These are phyloP conservation scores for Evernia prunastri DNA, from an alignment of 495 filamentous ascomycete genomes.

Conservation along the genomic window DNA sequence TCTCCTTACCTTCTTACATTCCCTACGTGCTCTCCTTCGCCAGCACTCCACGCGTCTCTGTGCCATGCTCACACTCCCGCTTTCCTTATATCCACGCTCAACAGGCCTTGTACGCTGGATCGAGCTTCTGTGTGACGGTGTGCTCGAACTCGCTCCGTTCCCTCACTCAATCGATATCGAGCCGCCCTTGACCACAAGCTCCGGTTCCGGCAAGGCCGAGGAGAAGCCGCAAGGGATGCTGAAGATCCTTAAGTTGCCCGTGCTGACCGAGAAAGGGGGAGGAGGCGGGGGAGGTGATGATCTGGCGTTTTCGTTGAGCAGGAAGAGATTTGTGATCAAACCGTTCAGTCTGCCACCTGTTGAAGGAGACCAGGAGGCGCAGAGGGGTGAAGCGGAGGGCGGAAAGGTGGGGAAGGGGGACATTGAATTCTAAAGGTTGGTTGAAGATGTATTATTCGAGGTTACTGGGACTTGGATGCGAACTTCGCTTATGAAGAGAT, in stretches of 20 bases:
- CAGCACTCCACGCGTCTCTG: constrained; percentile 59
- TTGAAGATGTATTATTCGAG: neutral
- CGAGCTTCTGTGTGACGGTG: constrained; percentile 77
- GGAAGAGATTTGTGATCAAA: constrained; percentile 76
- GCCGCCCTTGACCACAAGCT: constrained; percentile 37
- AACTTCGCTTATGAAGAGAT: neutral
- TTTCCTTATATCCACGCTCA: constrained; percentile 72
- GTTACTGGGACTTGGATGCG: no score
- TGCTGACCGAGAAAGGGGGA: constrained; percentile 81
- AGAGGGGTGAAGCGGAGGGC: constrained; percentile 44
- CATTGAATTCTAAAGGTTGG: constrained; percentile 58
- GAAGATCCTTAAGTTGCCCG: constrained; percentile 71
- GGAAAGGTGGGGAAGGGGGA: constrained; percentile 45
- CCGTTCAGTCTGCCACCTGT: constrained; percentile 85
- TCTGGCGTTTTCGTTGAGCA: constrained; percentile 80
- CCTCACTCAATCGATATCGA: constrained; percentile 57
- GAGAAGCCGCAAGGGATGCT: constrained; percentile 83
- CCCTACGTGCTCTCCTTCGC: constrained; percentile 66
- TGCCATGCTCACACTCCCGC: constrained; percentile 68
- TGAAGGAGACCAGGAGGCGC: constrained; percentile 68
- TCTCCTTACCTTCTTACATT: constrained; percentile 78
- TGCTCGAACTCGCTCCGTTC: constrained; percentile 82
- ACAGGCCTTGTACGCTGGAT: constrained; percentile 80
- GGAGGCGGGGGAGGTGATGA: constrained; percentile 76
- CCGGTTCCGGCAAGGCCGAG: constrained; percentile 49